Percentiles rank a stretch among this genome's conserved stretches.
Evolutionary conservation across 2,329 filamentous ascomycete genomes (phyloP).

Genomic region (Penicillium sp.): DNA sequence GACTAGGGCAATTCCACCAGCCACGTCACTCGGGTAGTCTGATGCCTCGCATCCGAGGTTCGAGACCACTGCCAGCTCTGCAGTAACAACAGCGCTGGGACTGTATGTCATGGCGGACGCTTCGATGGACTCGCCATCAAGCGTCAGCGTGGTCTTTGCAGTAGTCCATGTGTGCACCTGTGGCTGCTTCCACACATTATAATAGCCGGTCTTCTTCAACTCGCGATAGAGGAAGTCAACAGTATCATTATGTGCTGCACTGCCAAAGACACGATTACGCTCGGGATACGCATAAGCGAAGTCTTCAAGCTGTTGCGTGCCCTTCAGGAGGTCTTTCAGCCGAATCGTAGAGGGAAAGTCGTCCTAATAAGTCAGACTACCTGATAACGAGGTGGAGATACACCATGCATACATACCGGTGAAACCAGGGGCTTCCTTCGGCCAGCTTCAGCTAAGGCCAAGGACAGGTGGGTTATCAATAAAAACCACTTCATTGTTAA

Average conservation of each 20-base stretch:
- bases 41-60: slow-evolving; percentile 63
- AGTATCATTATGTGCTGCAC: slow-evolving; percentile 62
- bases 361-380: slow-evolving; percentile 15
- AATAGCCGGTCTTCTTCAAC: slow-evolving; percentile 46
- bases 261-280: slow-evolving; percentile 32
- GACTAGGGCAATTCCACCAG: slow-evolving; percentile 69
- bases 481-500: slow-evolving; percentile 17
- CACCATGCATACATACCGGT: slow-evolving; percentile 11
- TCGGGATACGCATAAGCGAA: slow-evolving; percentile 32
- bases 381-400: not conserved
- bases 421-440: slow-evolving; percentile 17
- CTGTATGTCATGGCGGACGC: slow-evolving; percentile 64
- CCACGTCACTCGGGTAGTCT: slow-evolving; percentile 61
- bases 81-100: slow-evolving; percentile 45
- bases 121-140: slow-evolving; percentile 54
- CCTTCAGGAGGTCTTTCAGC: slow-evolving; percentile 55
- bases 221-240: slow-evolving; percentile 62
- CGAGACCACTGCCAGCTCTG: slow-evolving; percentile 56
- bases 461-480: slow-evolving; percentile 8
- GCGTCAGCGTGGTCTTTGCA: slow-evolving; percentile 59
- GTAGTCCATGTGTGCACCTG: slow-evolving; percentile 63
- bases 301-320: slow-evolving; percentile 57
- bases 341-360: slow-evolving; percentile 46
- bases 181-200: slow-evolving; percentile 51
- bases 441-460: slow-evolving; percentile 6